Conservation (phyloP, 768 basidiomycete genomes). For the Tricholoma sp. region DNA sequence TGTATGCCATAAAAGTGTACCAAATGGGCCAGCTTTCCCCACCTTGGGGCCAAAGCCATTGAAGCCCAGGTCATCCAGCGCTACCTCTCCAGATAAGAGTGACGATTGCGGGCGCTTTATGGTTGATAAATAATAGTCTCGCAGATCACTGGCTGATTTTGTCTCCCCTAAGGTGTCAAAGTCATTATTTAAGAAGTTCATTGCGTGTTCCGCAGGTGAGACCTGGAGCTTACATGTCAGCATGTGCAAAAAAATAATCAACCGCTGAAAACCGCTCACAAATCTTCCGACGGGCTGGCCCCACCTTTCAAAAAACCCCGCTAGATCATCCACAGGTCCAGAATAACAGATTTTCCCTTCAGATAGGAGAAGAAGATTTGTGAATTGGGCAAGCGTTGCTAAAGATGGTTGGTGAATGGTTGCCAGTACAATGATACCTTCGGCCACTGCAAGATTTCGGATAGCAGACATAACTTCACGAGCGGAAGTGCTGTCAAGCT, state of each 20-base stretch:
- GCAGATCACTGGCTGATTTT: constrained; percentile 23
- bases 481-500: constrained; percentile 46
- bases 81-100: neutral
- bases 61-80: neutral
- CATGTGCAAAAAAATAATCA: constrained; percentile 6
- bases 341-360: constrained; percentile 41
- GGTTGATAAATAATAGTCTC: constrained; percentile 29
- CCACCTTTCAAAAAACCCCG: constrained; percentile 35
- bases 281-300: constrained; percentile 31
- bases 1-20: constrained; percentile 35
- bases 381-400: constrained; percentile 57
- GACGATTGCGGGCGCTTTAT: neutral
- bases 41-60: neutral
- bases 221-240: constrained; percentile 24
- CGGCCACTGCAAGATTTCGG: constrained; percentile 36
- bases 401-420: constrained; percentile 67
- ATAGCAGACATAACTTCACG: constrained; percentile 40
- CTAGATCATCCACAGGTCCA: constrained; percentile 38
- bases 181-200: constrained; percentile 52
- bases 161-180: constrained; percentile 23
- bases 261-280: constrained; percentile 15
- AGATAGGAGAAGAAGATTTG: constrained; percentile 52
- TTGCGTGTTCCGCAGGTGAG: constrained; percentile 56
- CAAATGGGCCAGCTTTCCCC: constrained; percentile 24
- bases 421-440: constrained; percentile 53